Evolutionary conservation across 1,284 basidiomycete species (phyloP).

Genomic region (Marasmius oreades): DNA sequence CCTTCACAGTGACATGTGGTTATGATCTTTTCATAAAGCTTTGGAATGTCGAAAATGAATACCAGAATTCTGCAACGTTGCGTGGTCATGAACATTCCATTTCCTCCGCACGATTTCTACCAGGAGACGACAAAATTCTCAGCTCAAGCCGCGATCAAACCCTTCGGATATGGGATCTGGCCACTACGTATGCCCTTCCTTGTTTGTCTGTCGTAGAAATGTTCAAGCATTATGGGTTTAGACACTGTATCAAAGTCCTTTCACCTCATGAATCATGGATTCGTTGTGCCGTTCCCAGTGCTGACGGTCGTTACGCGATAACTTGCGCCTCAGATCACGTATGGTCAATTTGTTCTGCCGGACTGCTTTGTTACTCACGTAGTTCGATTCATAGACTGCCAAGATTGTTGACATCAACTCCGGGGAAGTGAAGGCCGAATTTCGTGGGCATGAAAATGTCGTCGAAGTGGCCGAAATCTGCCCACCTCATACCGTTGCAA

Average conservation of each 20-base stretch:
- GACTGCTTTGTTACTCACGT: slow-evolving; percentile 5
- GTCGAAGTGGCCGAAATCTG: slow-evolving; percentile 48
- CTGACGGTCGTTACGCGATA: slow-evolving; percentile 58
- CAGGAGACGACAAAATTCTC: slow-evolving; percentile 65
- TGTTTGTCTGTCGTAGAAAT: not conserved
- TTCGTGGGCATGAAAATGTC: slow-evolving; percentile 74
- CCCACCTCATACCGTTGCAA: slow-evolving; percentile 39
- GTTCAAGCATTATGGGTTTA: slow-evolving; percentile 15
- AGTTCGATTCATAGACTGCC: slow-evolving; percentile 46
- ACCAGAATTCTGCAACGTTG: slow-evolving; percentile 69
- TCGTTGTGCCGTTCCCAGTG: slow-evolving; percentile 56
- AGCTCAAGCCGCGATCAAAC: slow-evolving; percentile 72
- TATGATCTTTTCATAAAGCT: slow-evolving; percentile 77
- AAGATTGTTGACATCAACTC: slow-evolving; percentile 59
- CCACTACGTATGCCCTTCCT: slow-evolving; percentile 49
- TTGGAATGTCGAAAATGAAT: slow-evolving; percentile 75
- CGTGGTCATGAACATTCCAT: slow-evolving; percentile 76
- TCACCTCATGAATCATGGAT: slow-evolving; percentile 72
- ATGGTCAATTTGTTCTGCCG: slow-evolving; percentile 19
- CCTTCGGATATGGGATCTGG: slow-evolving; percentile 72
- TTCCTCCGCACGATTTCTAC: slow-evolving; percentile 60
- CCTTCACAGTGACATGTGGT: slow-evolving; percentile 60
- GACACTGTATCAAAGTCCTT: slow-evolving; percentile 55
- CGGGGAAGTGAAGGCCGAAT: slow-evolving; percentile 64
- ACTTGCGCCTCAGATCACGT: slow-evolving; percentile 74